Base-by-base conservation (phyloP, 2,329 filamentous ascomycete species). In the Ophiostoma quercus region DNA sequence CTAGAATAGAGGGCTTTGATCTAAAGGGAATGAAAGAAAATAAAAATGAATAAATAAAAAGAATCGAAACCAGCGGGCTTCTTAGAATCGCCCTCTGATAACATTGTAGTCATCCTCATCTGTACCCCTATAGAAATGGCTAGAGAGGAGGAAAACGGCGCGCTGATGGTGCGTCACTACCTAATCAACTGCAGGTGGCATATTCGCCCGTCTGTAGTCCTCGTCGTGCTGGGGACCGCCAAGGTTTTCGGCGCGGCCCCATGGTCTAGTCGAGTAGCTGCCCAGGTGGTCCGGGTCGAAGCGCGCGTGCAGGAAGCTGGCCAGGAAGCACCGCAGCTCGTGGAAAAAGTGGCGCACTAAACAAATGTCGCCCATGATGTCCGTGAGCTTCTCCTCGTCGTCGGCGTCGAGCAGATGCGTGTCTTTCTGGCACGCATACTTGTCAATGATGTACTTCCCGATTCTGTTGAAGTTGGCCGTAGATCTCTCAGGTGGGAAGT, bases 281-380 rank as follows among this genome's bases (percentile, higher is more conserved):
- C 22, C 84, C 16, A 47, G 43, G 19, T 81, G 80, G 97, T 94
- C 92, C 93, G 98, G 66, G 90, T 89, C 68, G 87, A 84, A 9
- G 96, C 78, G 9, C 84, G 87, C 2, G 79, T 83, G 75, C 87
- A 94, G 0, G 94, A 93, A 77, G 43, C 93, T 97, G 70, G 92
- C 84, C 74, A 98, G 79, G 88, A 92, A 98, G 12, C 88, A 86
- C 72, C 89, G 85, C 71, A 97, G 79, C 80, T 98, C 94, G 79
- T 98, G 94, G 71, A 97, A 79, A 74, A 98, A 92, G 54, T 96
- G 78, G 22, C 84, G 82, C 1, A 92, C 87, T 77, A 93, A 69
- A 88, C 82, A 8, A 29, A 29, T 29, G 25, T 47, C 67, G 0
- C 93, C 93, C 3, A 71, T 51, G 73, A 93, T 95, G 67, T 95